Conservation (phyloP, 164 flowering plant genomes). For the Vitis rupestris region DNA sequence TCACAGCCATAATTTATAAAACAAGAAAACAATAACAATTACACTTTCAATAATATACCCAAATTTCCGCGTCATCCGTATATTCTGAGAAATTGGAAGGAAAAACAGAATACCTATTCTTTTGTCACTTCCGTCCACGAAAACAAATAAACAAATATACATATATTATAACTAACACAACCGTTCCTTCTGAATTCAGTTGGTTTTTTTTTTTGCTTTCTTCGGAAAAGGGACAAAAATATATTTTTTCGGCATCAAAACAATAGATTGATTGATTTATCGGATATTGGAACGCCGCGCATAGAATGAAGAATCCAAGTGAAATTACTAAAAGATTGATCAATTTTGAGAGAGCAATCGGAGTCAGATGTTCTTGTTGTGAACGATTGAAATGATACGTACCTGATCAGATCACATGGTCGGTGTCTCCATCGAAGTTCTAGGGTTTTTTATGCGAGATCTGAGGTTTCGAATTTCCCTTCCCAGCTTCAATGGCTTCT, state of each 20-base stretch:
- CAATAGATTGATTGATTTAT: neutral
- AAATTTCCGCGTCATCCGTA: too few species aligned
- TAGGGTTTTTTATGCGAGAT: constrained; percentile 14
- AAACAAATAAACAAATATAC: neutral
- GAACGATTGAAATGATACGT: neutral
- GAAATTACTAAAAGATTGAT: neutral
- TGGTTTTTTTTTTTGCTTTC: neutral
- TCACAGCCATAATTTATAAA: too few species aligned
- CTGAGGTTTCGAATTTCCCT: constrained; percentile 1
- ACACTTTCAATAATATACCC: too few species aligned
- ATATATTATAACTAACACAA: neutral
- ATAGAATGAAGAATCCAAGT: neutral
- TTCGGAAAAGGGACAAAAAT: neutral
- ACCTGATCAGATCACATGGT: constrained; percentile 19
- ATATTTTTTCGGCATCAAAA: constrained; percentile 2
- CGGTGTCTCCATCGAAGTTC: neutral
- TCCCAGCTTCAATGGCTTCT: constrained; percentile 23
- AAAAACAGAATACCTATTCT: neutral
- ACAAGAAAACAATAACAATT: too few species aligned
- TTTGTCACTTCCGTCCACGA: neutral
- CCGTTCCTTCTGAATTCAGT: neutral
- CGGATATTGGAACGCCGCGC: neutral
- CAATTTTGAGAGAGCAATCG: neutral
- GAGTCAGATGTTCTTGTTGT: neutral
- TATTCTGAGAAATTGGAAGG: neutral